Evolutionary conservation across 306 rosid species (phyloP), one percentile per base, ranked within the genome.

Genomic region (Erythrophleum fordii): DNA sequence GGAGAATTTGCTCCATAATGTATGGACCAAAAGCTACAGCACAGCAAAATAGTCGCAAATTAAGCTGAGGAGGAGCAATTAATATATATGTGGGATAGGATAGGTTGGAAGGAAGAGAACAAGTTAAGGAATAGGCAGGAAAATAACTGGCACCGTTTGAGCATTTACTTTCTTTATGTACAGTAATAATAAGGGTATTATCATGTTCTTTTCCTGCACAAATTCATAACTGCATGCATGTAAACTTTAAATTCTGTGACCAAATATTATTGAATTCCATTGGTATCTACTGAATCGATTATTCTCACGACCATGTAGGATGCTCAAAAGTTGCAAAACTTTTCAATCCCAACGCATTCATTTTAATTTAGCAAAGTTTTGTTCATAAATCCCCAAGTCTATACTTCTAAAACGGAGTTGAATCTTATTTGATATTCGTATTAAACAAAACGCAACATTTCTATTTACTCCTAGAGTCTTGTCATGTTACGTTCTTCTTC

Each of bases 91-190:
- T 17, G 11, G 34, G 31, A 13, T 59, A 29, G 28, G 31, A 49
- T 49, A 6, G 66, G 5, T 26, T 25, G 41, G 41, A 37, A 37
- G 55, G 45, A 64, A 41, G 56, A 46, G 26, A 70, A 73, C 45
- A 58, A 60, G 34, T 31, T 31, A 59, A 53, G 80, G 31, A 69
- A 66, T 60, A 60, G 84, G 71, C 53, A 29, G 55, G 56, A 86
- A 80, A 62, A 55, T 74, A 70, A 53, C 74, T 56, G 82, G 41
- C 83, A 82, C 86, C 72, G 81, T 70, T 82, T 26, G 67, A 52
- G 59, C 79, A 25, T 72, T 41, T 18, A 49, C 74, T 69, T 51
- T 37, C n/a, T 64, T n/a, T 45, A 46, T 20, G 23, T 22, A 29
- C 31, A 25, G 5, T 9, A 59, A 59, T 59, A 59, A 59, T 26